Conservation (phyloP, 148 eudicot genomes). For the Salicornia ramosissima region DNA sequence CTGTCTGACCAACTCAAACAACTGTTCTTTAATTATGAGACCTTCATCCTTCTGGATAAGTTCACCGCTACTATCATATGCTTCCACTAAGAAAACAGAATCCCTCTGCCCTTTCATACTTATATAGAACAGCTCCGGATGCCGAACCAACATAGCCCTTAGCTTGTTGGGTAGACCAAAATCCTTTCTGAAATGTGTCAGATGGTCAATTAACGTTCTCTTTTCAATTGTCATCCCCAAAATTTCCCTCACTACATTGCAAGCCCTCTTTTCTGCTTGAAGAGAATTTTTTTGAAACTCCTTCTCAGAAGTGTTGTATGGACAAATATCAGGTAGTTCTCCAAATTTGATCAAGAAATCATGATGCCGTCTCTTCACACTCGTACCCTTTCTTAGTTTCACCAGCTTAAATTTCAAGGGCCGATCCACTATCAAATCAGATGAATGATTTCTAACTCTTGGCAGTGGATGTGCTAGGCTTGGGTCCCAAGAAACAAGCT, state of each 20-base stretch:
- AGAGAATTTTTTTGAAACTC: slow-evolving; percentile 51
- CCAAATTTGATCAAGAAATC: slow-evolving; percentile 58
- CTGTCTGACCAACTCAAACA: slow-evolving; percentile 60
- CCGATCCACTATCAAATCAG: slow-evolving; percentile 66
- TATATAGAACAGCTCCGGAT: slow-evolving; percentile 87
- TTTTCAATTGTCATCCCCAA: slow-evolving; percentile 82
- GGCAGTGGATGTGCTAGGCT: slow-evolving; percentile 45
- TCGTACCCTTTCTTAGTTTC: slow-evolving; percentile 69
- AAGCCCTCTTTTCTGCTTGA: slow-evolving; percentile 85
- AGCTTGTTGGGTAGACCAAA: slow-evolving; percentile 81
- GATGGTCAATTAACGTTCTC: slow-evolving; percentile 77
- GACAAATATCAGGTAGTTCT: slow-evolving; percentile 72
- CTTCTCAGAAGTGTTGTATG: slow-evolving; percentile 45
- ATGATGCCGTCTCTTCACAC: slow-evolving; percentile 60
- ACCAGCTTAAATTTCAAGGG: slow-evolving; percentile 83
- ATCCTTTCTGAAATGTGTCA: slow-evolving; percentile 88
- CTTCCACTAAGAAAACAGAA: slow-evolving; percentile 83
- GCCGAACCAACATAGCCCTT: slow-evolving; percentile 74
- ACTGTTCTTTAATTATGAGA: slow-evolving; percentile 37
- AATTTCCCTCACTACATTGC: slow-evolving; percentile 81
- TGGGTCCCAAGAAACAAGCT: slow-evolving; percentile 75
- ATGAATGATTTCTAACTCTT: slow-evolving; percentile 28
- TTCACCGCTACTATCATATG: slow-evolving; percentile 59
- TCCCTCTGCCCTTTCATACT: slow-evolving; percentile 82
- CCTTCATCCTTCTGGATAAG: slow-evolving; percentile 55